These are phyloP conservation scores for Linnemannia exigua DNA, from an alignment of 192 early-diverging fungal species.

Conservation along the genomic window DNA sequence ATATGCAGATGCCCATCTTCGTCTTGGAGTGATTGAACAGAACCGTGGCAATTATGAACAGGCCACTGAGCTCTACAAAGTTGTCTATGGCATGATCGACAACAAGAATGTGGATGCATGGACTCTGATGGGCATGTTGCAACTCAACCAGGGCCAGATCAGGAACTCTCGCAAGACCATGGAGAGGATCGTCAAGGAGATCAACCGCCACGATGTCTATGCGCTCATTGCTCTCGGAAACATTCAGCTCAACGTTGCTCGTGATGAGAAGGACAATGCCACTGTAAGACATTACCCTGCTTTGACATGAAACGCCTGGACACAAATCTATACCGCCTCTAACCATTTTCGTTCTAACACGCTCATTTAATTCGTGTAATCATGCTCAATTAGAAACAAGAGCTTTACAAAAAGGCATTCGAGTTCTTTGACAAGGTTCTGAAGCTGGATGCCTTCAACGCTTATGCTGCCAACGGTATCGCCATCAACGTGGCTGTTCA, in stretches of 20 bases:
- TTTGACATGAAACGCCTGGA: neutral
- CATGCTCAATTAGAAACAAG: slow-evolving; percentile 41
- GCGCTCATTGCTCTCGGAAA: slow-evolving; percentile 87
- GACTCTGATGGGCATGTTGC: slow-evolving; percentile 81
- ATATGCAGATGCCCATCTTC: slow-evolving; percentile 85
- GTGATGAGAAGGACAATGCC: slow-evolving; percentile 61
- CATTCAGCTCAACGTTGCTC: slow-evolving; percentile 77
- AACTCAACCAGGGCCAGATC: slow-evolving; percentile 71
- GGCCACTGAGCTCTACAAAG: slow-evolving; percentile 73
- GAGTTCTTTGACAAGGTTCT: slow-evolving; percentile 88
- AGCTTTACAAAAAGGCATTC: slow-evolving; percentile 76
- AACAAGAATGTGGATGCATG: slow-evolving; percentile 72
- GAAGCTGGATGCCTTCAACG: slow-evolving; percentile 74
- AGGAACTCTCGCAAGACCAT: slow-evolving; percentile 79
- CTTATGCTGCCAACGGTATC: slow-evolving; percentile 88
- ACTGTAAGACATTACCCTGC: slow-evolving; percentile 6
- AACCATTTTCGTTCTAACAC: neutral
- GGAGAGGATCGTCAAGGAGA: slow-evolving; percentile 83
- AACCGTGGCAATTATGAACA: slow-evolving; percentile 63
- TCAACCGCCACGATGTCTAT: slow-evolving; percentile 84
- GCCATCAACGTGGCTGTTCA: slow-evolving; percentile 84
- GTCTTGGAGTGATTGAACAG: slow-evolving; percentile 80
- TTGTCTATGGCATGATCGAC: slow-evolving; percentile 73
- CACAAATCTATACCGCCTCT: neutral
- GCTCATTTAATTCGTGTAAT: neutral